These are phyloP conservation scores for Litsea cubeba DNA, from an alignment of 164 flowering plant genomes.

Conservation along the genomic window DNA sequence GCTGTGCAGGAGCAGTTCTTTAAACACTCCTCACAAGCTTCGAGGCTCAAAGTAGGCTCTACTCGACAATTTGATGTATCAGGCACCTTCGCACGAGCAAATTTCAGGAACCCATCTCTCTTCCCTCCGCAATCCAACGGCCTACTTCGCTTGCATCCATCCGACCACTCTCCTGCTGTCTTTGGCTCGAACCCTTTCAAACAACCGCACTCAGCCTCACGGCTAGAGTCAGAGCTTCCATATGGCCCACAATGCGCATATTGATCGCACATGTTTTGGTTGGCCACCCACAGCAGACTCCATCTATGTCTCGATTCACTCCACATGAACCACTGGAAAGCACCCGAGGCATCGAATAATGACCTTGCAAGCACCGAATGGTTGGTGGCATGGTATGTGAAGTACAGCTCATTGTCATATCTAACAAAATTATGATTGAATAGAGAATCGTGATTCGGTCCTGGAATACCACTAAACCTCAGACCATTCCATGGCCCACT, in stretches of 20 bases:
- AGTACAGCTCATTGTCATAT: slow-evolving; percentile 27
- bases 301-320: background rate
- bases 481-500: slow-evolving; percentile 66
- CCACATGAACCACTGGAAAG: slow-evolving; percentile 20
- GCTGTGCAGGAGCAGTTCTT: no score
- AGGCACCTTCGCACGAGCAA: slow-evolving; percentile 16
- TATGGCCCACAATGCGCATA: slow-evolving; percentile 5
- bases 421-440: slow-evolving; percentile 15
- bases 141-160: slow-evolving; percentile 17
- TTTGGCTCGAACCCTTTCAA: slow-evolving; percentile 23
- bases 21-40: no score
- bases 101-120: slow-evolving; percentile 19
- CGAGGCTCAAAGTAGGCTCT: no score
- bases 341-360: slow-evolving; percentile 18
- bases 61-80: slow-evolving; percentile 7
- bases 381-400: slow-evolving; percentile 20
- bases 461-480: slow-evolving; percentile 55
- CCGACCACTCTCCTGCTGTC: slow-evolving; percentile 8
- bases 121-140: slow-evolving; percentile 9
- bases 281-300: slow-evolving; percentile 11
- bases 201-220: slow-evolving; percentile 22
- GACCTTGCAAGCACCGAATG: slow-evolving; percentile 29
- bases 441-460: slow-evolving; percentile 21
- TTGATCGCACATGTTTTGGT: slow-evolving; percentile 25
- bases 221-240: slow-evolving; percentile 24